Evolutionary conservation across 1,284 basidiomycete genomes (phyloP).

Genomic region (Puccinia horiana): DNA sequence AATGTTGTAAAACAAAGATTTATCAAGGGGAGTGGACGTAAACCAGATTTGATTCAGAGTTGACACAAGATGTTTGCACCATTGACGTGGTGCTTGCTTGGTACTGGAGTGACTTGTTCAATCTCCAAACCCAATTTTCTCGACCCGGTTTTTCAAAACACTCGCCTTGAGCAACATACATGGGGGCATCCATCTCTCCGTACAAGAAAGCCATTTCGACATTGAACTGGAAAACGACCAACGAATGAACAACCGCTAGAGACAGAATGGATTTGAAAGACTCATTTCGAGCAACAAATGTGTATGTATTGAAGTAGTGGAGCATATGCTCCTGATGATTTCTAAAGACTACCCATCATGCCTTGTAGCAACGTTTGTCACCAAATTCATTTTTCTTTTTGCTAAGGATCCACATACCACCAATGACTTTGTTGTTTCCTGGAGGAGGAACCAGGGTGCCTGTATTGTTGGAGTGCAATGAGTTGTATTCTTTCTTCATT

Average conservation of each 20-base stretch:
- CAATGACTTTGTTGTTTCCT: conserved; percentile 1
- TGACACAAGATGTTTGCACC: background rate
- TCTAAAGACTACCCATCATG: background rate
- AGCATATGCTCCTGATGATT: background rate
- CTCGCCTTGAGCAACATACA: background rate
- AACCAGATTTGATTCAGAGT: background rate
- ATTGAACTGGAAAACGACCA: background rate
- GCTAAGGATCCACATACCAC: conserved; percentile 16
- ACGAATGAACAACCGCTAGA: background rate
- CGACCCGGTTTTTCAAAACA: conserved; percentile 5
- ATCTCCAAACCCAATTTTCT: conserved; percentile 3
- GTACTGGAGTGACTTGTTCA: conserved; percentile 29
- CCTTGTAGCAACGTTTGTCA: background rate
- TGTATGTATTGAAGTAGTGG: conserved; percentile 17
- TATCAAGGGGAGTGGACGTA: background rate
- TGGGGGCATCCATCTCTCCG: background rate
- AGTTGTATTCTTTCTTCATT: background rate
- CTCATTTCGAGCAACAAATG: background rate
- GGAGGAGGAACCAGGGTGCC: conserved; percentile 1
- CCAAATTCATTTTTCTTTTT: background rate
- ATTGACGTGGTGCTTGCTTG: conserved; percentile 16
- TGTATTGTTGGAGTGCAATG: background rate
- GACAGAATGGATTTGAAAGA: conserved; percentile 13
- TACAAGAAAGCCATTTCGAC: conserved; percentile 16
- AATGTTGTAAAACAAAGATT: background rate